Percentiles rank a stretch among this genome's conserved stretches.
Conservation (phyloP, 2,329 filamentous ascomycete species). For the Pseudogymnoascus sp. region DNA sequence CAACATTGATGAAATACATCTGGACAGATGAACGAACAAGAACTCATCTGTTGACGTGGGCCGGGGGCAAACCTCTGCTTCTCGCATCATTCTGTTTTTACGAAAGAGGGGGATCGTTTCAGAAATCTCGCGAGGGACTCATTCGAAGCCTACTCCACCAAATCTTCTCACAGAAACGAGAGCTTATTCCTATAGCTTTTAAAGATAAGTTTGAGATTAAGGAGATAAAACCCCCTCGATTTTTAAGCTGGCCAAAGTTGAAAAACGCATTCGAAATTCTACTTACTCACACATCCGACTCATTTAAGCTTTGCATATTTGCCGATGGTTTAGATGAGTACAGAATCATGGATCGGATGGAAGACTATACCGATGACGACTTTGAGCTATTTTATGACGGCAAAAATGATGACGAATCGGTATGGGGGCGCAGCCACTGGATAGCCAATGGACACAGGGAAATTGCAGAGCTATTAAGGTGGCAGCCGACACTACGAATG, state of each 20-base stretch:
- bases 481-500: neutral
- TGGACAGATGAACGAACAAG: neutral
- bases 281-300: neutral
- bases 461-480: neutral
- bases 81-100: neutral
- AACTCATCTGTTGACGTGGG: neutral
- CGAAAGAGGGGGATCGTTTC: neutral
- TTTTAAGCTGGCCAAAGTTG: neutral
- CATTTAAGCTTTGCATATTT: neutral
- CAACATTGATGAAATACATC: neutral
- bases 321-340: neutral
- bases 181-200: neutral
- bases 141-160: neutral
- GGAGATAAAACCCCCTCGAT: neutral
- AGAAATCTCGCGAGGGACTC: neutral
- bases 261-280: neutral
- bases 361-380: neutral
- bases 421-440: neutral
- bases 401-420: neutral
- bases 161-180: neutral
- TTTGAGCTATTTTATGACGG: neutral
- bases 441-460: neutral
- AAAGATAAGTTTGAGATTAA: neutral
- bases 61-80: neutral
- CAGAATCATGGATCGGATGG: neutral